Evolutionary conservation across 805 yeast genomes (phyloP).

Genomic region (Zygotorulaspora sp.): DNA sequence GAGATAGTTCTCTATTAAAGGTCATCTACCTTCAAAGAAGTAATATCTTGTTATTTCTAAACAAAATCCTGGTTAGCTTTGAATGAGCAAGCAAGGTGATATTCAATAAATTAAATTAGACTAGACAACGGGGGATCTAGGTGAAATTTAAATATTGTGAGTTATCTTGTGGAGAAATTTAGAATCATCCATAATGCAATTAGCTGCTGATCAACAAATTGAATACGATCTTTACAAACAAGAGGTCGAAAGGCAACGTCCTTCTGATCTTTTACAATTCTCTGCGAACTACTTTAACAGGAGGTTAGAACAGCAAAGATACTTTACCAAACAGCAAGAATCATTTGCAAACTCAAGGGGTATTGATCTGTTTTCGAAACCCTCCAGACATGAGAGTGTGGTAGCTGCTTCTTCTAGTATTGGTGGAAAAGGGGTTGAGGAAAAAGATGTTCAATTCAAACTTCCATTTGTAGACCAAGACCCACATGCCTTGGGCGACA

Average conservation of each 20-base stretch:
- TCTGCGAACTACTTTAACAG: conserved; percentile 67
- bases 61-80: too few species aligned
- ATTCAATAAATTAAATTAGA: too few species aligned
- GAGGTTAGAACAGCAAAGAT: conserved; percentile 57
- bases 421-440: conserved; percentile 11
- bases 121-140: neutral
- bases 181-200: conserved; percentile 11
- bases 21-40: too few species aligned
- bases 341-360: conserved; percentile 41
- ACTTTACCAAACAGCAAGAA: conserved; percentile 48
- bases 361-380: conserved; percentile 41
- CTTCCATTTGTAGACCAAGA: conserved; percentile 61
- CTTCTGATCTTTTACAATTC: conserved; percentile 67
- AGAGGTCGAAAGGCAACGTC: conserved; percentile 51
- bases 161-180: too few species aligned
- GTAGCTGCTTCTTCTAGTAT: conserved; percentile 30
- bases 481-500: conserved; percentile 46
- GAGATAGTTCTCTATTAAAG: too few species aligned
- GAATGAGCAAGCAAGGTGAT: too few species aligned
- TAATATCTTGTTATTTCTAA: too few species aligned
- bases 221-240: conserved; percentile 62
- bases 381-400: conserved; percentile 35
- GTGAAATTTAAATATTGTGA: neutral
- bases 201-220: conserved; percentile 23
- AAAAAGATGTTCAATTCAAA: conserved; percentile 41